Conservation (phyloP, 2,329 filamentous ascomycete species). For the Microdochium bolleyi region DNA sequence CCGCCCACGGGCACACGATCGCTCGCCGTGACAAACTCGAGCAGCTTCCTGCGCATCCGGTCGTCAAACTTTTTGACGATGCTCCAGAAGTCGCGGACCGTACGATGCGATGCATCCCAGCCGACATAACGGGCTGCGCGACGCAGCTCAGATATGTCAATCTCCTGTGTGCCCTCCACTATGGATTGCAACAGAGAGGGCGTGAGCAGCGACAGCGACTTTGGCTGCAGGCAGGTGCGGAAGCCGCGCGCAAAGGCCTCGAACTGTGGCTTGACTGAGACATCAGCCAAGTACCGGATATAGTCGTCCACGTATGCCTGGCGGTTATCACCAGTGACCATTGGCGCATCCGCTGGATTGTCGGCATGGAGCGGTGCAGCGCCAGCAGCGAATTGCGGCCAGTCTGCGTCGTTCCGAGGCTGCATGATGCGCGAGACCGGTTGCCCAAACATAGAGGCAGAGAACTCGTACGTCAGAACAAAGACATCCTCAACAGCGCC, state of each 20-base stretch:
- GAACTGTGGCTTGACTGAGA: slow-evolving; percentile 70
- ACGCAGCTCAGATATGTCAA: slow-evolving; percentile 68
- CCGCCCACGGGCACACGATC: slow-evolving; percentile 87
- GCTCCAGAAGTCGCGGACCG: slow-evolving; percentile 76
- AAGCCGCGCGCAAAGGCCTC: slow-evolving; percentile 79
- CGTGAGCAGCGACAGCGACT: slow-evolving; percentile 65
- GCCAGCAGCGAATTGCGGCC: slow-evolving; percentile 42
- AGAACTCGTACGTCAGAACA: slow-evolving; percentile 80
- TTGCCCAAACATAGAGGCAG: slow-evolving; percentile 49
- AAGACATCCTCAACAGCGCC: slow-evolving; percentile 78
- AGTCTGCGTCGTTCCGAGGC: slow-evolving; percentile 27
- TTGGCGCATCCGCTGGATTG: slow-evolving; percentile 47
- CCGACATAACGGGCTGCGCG: slow-evolving; percentile 71
- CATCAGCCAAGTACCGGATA: slow-evolving; percentile 71
- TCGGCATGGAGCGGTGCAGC: slow-evolving; percentile 19
- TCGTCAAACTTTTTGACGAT: slow-evolving; percentile 63
- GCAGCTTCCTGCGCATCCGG: slow-evolving; percentile 63
- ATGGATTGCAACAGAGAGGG: slow-evolving; percentile 65
- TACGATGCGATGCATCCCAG: slow-evolving; percentile 61
- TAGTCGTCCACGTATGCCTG: slow-evolving; percentile 77
- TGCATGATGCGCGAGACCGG: slow-evolving; percentile 51
- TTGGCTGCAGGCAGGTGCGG: slow-evolving; percentile 61
- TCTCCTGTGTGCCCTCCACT: slow-evolving; percentile 75
- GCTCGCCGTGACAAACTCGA: slow-evolving; percentile 93
- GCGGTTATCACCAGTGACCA: slow-evolving; percentile 78